Evolutionary conservation across 768 basidiomycete species (phyloP).

Genomic region (Tylopilus plumbeoviolaceoides): DNA sequence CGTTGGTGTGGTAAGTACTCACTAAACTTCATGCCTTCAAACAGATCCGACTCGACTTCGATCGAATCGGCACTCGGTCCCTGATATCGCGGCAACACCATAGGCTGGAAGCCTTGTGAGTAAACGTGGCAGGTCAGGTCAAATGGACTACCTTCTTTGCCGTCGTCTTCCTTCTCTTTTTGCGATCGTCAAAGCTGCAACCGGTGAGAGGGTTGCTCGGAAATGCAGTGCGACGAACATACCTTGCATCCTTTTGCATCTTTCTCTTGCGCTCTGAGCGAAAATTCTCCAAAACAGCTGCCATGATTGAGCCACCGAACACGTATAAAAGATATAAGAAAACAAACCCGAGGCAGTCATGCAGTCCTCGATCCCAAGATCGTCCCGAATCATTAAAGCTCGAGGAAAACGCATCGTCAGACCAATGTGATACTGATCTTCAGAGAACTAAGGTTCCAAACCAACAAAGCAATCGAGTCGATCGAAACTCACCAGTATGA

Average conservation of each 20-base stretch:
- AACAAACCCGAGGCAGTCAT: slow-evolving; percentile 51
- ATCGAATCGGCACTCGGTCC: slow-evolving; percentile 63
- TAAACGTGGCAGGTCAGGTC: background rate
- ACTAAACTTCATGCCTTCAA: slow-evolving; percentile 81
- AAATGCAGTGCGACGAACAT: slow-evolving; percentile 1
- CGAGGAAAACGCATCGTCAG: too few species aligned
- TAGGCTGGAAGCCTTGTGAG: slow-evolving; percentile 36
- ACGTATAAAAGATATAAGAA: background rate
- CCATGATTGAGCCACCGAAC: background rate
- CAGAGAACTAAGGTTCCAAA: too few species aligned
- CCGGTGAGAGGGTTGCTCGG: background rate
- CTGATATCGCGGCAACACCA: slow-evolving; percentile 60
- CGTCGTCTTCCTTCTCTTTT: slow-evolving; percentile 26
- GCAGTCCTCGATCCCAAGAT: too few species aligned
- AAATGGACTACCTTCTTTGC: slow-evolving; percentile 26
- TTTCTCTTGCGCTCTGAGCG: slow-evolving; percentile 70
- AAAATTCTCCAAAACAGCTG: slow-evolving; percentile 58
- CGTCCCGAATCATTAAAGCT: too few species aligned
- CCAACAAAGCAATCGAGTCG: too few species aligned
- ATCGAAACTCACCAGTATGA: too few species aligned
- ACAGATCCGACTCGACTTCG: slow-evolving; percentile 57
- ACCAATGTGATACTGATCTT: too few species aligned
- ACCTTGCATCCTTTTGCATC: slow-evolving; percentile 60
- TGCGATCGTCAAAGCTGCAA: slow-evolving; percentile 32
- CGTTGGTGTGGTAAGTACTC: slow-evolving; percentile 23